A percentile compares a stretch with the other conserved stretches of the same genome.
These are phyloP conservation scores for Casaregolazyma suthepensis DNA, from an alignment of 1,139 yeast genomes.

Conservation along the genomic window DNA sequence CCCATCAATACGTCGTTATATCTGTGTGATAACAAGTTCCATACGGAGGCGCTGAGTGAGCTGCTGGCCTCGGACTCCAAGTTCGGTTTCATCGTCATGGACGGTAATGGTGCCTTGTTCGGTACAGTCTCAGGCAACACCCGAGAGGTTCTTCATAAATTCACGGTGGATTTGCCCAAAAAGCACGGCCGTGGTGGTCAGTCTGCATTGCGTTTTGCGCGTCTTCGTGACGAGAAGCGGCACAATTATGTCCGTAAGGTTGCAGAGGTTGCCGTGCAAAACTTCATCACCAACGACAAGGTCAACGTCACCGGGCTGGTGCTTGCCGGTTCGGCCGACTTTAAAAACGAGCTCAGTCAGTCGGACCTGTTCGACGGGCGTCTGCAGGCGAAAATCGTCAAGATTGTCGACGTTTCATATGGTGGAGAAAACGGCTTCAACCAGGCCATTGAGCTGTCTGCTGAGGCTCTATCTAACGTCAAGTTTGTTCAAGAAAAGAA, in stretches of 20 bases:
- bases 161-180: conserved; percentile 95
- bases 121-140: conserved; percentile 97
- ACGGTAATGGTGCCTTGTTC: conserved; percentile 96
- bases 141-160: conserved; percentile 91
- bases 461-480: conserved; percentile 93
- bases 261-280: conserved; percentile 96
- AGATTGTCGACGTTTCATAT: conserved; percentile 92
- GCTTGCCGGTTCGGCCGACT: conserved; percentile 98
- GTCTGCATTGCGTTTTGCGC: conserved; percentile 97
- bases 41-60: conserved; percentile 93
- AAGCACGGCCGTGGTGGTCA: conserved; percentile 99
- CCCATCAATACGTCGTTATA: conserved; percentile 95
- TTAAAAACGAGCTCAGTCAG: conserved; percentile 86
- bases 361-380: conserved; percentile 91
- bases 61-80: conserved; percentile 90
- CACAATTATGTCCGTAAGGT: conserved; percentile 97
- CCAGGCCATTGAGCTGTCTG: conserved; percentile 96
- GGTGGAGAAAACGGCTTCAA: conserved; percentile 99
- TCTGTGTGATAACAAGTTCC: conserved; percentile 96
- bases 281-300: conserved; percentile 87
- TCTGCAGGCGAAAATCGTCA: conserved; percentile 78
- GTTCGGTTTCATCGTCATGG: conserved; percentile 97
- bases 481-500: conserved; percentile 98
- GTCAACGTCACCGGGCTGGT: conserved; percentile 91
- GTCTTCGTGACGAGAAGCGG: conserved; percentile 98